phyloP scores from a whole-genome alignment of 352 stramenopile species.

The Globisporangium abappressorium region DNA sequence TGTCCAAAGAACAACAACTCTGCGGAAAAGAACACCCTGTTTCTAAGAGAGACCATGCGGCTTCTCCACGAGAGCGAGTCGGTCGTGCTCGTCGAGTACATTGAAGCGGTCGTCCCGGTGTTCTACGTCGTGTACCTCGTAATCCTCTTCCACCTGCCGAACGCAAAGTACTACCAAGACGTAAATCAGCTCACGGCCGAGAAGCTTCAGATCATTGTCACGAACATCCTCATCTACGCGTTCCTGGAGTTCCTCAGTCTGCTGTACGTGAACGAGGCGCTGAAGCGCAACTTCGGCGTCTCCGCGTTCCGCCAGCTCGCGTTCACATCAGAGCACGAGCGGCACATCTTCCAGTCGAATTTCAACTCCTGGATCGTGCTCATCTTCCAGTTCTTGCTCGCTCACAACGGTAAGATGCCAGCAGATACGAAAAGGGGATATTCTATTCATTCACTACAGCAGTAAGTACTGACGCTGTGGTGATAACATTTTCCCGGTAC shows the following conservation, averaged over 20 bases:
- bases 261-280: constrained; percentile 14
- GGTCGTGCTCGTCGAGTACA: constrained; percentile 27
- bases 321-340: constrained; percentile 35
- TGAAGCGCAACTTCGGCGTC: constrained; percentile 23
- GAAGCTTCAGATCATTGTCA: neutral
- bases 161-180: constrained; percentile 30
- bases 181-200: constrained; percentile 12
- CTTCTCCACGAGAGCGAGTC: constrained; percentile 3
- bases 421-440: no score
- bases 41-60: neutral
- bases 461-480: neutral
- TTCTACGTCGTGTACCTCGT: constrained; percentile 28
- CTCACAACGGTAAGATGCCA: constrained; percentile 12
- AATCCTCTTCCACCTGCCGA: constrained; percentile 30
- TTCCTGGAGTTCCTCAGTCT: constrained; percentile 27
- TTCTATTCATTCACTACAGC: neutral
- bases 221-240: constrained; percentile 22
- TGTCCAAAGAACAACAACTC: neutral
- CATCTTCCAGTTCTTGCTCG: constrained; percentile 29
- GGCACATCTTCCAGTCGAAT: constrained; percentile 27
- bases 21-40: neutral
- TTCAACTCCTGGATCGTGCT: constrained; percentile 29
- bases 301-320: constrained; percentile 27
- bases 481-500: neutral
- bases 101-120: constrained; percentile 31